Conservation (phyloP, 2,329 filamentous ascomycete species). For the Microdochium bolleyi region DNA sequence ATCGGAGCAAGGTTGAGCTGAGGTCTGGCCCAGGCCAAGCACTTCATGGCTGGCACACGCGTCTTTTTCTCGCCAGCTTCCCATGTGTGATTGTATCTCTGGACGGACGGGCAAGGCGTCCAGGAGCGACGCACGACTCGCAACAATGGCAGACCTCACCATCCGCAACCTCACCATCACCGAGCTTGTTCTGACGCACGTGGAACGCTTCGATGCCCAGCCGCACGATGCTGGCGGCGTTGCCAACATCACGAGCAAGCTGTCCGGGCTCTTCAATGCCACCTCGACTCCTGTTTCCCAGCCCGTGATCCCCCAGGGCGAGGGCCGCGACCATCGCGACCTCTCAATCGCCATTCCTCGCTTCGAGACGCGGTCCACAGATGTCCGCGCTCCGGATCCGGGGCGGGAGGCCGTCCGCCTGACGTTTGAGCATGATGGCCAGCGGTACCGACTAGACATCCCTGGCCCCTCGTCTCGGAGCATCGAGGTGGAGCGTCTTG, state of each 20-base stretch:
- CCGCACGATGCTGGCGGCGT: constrained; percentile 34
- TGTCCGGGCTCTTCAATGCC: constrained; percentile 36
- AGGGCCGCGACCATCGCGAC: constrained; percentile 53
- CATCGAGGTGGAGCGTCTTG: constrained; percentile 50
- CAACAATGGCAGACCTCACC: constrained; percentile 48
- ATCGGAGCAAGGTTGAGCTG: not conserved
- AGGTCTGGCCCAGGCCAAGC: not conserved
- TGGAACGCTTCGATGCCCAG: constrained; percentile 63
- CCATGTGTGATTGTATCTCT: not conserved
- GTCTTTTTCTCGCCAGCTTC: not conserved
- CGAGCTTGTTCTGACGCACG: constrained; percentile 60
- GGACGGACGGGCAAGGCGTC: not conserved
- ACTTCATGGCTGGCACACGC: not conserved
- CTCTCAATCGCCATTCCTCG: constrained; percentile 57
- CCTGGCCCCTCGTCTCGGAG: constrained; percentile 55
- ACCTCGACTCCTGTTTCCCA: constrained; percentile 22
- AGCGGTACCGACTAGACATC: constrained; percentile 65
- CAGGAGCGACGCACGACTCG: not conserved
- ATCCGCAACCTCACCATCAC: constrained; percentile 77
- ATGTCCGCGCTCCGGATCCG: constrained; percentile 51
- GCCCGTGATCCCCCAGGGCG: constrained; percentile 36
- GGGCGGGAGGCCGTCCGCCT: constrained; percentile 64
- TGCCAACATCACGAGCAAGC: constrained; percentile 32
- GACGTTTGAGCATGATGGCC: constrained; percentile 58
- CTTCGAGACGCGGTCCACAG: constrained; percentile 58